Evolutionary conservation across 2,329 filamentous ascomycete genomes (phyloP).

Genomic region (Colletotrichum musae): DNA sequence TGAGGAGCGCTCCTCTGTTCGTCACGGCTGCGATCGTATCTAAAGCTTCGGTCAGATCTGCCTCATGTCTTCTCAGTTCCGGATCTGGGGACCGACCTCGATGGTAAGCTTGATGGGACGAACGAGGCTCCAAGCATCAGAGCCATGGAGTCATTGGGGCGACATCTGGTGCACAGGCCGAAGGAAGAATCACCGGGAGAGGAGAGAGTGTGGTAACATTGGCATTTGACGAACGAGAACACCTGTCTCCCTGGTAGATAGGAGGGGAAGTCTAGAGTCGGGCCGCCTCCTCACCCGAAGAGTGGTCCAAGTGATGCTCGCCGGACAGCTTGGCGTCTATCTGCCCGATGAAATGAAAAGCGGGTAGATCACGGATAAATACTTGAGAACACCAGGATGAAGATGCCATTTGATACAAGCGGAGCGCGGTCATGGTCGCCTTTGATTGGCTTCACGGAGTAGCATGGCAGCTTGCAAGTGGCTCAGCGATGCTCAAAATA

Average conservation of each 20-base stretch:
- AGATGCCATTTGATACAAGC: not conserved
- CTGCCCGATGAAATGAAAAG: too few relatives aligned
- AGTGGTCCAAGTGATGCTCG: too few relatives aligned
- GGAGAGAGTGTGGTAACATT: not conserved
- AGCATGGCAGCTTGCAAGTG: too few relatives aligned
- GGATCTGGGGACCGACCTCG: not conserved
- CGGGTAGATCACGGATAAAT: not conserved
- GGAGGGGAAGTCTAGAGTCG: not conserved
- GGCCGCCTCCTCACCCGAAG: not conserved
- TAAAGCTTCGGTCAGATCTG: conserved; percentile 1
- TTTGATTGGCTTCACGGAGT: not conserved
- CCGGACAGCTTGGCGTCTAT: too few relatives aligned
- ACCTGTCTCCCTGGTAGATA: not conserved
- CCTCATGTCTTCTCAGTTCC: not conserved
- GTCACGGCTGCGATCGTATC: not conserved
- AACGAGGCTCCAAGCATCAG: not conserved
- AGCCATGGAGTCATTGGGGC: not conserved
- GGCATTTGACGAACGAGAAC: not conserved
- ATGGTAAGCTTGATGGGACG: conserved; percentile 2
- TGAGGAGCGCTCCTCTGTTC: not conserved
- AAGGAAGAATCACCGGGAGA: not conserved
- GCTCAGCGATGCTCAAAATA: too few relatives aligned
- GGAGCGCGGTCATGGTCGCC: not conserved
- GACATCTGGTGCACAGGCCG: not conserved
- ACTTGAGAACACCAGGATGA: not conserved